Conservation (phyloP, 2,329 filamentous ascomycete species). For the Ambrosiella xylebori region DNA sequence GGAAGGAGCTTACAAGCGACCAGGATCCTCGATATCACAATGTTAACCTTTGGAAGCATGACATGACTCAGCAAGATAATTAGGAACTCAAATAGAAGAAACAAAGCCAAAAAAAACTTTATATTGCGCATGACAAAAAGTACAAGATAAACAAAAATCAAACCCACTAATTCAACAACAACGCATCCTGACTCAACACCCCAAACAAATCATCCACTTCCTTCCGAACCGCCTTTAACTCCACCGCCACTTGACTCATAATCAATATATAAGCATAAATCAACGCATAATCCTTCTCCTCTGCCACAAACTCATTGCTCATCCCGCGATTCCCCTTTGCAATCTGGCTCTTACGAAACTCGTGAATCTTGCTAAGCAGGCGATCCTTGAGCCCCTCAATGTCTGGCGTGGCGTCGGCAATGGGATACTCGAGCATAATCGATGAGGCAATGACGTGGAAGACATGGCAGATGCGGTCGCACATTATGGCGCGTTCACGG, state of each 20-base stretch:
- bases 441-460: constrained; percentile 74
- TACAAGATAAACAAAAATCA: neutral
- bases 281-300: constrained; percentile 73
- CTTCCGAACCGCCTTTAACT: constrained; percentile 40
- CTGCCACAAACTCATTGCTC: constrained; percentile 27
- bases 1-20: no score
- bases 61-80: no score
- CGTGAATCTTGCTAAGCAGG: constrained; percentile 71
- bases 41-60: no score
- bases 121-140: neutral
- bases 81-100: no score
- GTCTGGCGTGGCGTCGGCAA: constrained; percentile 75
- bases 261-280: constrained; percentile 77
- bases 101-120: no score
- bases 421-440: constrained; percentile 83
- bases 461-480: constrained; percentile 79
- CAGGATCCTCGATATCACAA: no score
- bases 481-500: constrained; percentile 63
- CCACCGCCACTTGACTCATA: constrained; percentile 48
- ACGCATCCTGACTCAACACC: constrained; percentile 40
- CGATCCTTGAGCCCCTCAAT: constrained; percentile 67
- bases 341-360: constrained; percentile 57
- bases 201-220: constrained; percentile 49
- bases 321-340: constrained; percentile 15
- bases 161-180: neutral